Percentiles rank a stretch among this genome's conserved stretches.
phyloP scores from a whole-genome alignment of 306 rosid species.

The Gillenia trifoliata region DNA sequence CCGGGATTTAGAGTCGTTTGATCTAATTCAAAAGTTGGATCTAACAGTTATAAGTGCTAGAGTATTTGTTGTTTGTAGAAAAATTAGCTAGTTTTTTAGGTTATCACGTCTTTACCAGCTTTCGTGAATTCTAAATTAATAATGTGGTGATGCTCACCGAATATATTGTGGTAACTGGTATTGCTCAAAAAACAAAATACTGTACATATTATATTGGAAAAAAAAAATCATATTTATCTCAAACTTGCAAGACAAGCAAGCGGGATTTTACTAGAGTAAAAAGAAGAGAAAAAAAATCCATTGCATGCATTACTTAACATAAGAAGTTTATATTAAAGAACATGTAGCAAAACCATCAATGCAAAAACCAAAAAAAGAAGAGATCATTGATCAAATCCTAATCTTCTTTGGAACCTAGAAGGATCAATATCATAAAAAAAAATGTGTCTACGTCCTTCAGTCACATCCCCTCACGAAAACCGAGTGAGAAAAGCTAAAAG shows the following conservation, averaged over 20 bases:
- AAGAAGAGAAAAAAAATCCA: conserved; percentile 7
- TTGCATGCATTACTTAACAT: conserved; percentile 32
- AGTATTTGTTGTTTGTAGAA: no score
- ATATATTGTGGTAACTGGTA: no score
- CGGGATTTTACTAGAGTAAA: background rate
- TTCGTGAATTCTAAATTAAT: no score
- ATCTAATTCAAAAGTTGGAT: no score
- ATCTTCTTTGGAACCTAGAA: conserved; percentile 36
- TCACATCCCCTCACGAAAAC: conserved; percentile 26
- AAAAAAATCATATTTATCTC: background rate
- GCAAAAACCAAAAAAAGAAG: conserved; percentile 2
- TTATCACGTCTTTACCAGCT: no score
- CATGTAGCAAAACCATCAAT: conserved; percentile 15
- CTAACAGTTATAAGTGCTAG: no score
- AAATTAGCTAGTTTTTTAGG: no score
- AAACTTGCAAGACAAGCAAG: background rate
- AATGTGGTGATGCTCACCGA: no score
- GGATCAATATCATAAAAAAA: conserved; percentile 22
- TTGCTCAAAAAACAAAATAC: no score
- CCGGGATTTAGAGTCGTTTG: no score
- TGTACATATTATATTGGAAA: background rate
- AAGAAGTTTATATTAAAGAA: conserved; percentile 25
- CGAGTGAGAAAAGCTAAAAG: conserved; percentile 36
- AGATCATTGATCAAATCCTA: conserved; percentile 32
- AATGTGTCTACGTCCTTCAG: conserved; percentile 26